Base-by-base conservation (phyloP, 1,284 basidiomycete species). In the Lentinus polychrous region DNA sequence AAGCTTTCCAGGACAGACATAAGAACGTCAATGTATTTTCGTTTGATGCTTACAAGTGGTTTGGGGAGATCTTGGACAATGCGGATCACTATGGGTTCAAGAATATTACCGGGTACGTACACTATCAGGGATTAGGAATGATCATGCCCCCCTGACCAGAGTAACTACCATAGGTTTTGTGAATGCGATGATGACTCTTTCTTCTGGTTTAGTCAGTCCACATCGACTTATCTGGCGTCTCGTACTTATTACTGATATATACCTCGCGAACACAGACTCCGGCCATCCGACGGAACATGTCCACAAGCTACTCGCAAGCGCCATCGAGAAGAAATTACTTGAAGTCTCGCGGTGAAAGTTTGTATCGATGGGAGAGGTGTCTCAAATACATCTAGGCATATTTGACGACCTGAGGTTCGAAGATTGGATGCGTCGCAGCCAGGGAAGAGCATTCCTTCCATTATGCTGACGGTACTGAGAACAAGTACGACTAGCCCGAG, bases 391-490 rank as follows among this genome's bases (percentile, higher is more conserved):
- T 27, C 27, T 27, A 27, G 27, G 27, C 10, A 27, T 10, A 27
- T n/a, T n/a, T n/a, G n/a, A n/a, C n/a, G n/a, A n/a, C n/a, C n/a
- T n/a, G n/a, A n/a, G n/a, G n/a, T n/a, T n/a, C n/a, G n/a, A n/a
- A n/a, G n/a, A n/a, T n/a, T n/a, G n/a, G n/a, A n/a, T n/a, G n/a
- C n/a, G 63, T 75, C 23, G 61, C 77, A 8, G 66, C 72, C 5
- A 77, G 72, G 2, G 64, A 65, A 52, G 78, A 80, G 46, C 81
- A 83, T 56, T 75, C 75, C 0, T 83, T 83, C 52, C 78, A 81
- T 57, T 76, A 75, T 54, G 66, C 63, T 27, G 56, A 65, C 4
- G 59, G 59, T 14, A 74, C 73, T 3, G 75, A 78, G 49, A 61
- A 58, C 8, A 49, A 55, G 32, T 63, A 57, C 38, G 57, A 61